Conservation (phyloP, 75 land plant genomes). For the Isoetes taiwanensis region DNA sequence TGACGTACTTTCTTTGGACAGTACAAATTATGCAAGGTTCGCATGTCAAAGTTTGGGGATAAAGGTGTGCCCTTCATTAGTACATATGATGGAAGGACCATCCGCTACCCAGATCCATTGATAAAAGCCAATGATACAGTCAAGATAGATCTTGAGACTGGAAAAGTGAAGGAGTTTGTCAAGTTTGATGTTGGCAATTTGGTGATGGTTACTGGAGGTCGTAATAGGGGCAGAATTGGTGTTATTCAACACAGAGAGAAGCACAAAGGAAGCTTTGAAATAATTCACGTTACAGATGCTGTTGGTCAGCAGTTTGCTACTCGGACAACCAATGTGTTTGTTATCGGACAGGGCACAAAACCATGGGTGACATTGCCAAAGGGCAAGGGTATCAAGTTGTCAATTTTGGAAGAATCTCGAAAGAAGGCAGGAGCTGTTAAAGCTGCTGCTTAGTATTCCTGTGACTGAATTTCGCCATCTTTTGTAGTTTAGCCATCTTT, state of each 20-base stretch:
- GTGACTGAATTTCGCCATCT: too few relatives aligned
- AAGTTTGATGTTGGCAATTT: slow-evolving; percentile 95
- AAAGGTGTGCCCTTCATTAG: slow-evolving; percentile 82
- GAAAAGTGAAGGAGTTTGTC: slow-evolving; percentile 75
- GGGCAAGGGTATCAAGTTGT: slow-evolving; percentile 87
- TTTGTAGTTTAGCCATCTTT: too few relatives aligned
- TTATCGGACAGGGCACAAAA: slow-evolving; percentile 75
- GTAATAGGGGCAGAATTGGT: slow-evolving; percentile 86
- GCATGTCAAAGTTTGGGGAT: slow-evolving; percentile 63
- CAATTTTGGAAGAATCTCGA: slow-evolving; percentile 77
- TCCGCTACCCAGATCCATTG: slow-evolving; percentile 91
- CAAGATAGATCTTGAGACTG: slow-evolving; percentile 67
- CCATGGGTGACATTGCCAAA: slow-evolving; percentile 86
- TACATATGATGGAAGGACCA: slow-evolving; percentile 73
- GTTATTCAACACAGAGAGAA: slow-evolving; percentile 81
- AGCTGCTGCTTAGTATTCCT: slow-evolving; percentile 35
- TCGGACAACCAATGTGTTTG: slow-evolving; percentile 75
- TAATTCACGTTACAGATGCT: slow-evolving; percentile 77
- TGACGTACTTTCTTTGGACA: too few relatives aligned
- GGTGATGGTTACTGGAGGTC: slow-evolving; percentile 94
- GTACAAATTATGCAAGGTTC: slow-evolving; percentile 93
- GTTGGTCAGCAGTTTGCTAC: slow-evolving; percentile 89
- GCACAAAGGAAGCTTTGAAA: slow-evolving; percentile 96
- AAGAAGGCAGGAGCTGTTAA: slow-evolving; percentile 38
- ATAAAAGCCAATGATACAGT: slow-evolving; percentile 90